Percentiles rank a stretch among this genome's conserved stretches.
Conservation (phyloP, 2,329 filamentous ascomycete genomes). For the Emydomyces testavorans region DNA sequence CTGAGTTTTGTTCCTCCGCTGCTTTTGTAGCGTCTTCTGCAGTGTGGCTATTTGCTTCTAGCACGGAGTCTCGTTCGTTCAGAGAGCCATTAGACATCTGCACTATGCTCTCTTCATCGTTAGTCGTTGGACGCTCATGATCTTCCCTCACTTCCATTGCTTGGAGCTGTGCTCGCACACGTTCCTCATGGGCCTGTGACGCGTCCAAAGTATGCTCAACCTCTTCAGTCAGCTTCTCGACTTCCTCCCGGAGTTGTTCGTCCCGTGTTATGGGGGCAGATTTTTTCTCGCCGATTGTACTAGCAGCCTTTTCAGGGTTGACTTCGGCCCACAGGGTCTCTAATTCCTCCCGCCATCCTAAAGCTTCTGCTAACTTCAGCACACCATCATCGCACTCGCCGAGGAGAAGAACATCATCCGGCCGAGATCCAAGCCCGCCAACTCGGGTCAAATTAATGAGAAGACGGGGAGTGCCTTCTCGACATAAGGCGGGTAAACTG, state of each 20-base stretch:
- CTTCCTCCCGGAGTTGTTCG: constrained; percentile 46
- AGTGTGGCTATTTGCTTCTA: not conserved
- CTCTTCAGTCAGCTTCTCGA: constrained; percentile 47
- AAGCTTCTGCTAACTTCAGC: constrained; percentile 60
- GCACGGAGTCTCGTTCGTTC: not conserved
- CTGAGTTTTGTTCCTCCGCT: not conserved
- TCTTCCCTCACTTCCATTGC: constrained; percentile 11
- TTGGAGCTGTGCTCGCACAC: constrained; percentile 25
- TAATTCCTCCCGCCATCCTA: constrained; percentile 79
- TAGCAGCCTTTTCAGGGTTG: constrained; percentile 49
- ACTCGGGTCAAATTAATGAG: constrained; percentile 81
- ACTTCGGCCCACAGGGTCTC: constrained; percentile 61
- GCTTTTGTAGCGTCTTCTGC: not conserved
- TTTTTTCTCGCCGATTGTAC: constrained; percentile 25
- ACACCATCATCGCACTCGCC: constrained; percentile 78
- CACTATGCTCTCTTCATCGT: not conserved
- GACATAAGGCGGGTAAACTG: constrained; percentile 56
- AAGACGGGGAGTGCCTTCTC: constrained; percentile 56
- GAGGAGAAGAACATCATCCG: constrained; percentile 75
- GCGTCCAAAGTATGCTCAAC: constrained; percentile 45
- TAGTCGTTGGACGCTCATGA: not conserved
- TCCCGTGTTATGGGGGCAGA: constrained; percentile 39
- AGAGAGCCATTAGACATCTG: not conserved
- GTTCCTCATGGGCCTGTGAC: constrained; percentile 37
- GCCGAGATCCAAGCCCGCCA: constrained; percentile 60